Percentiles rank a stretch among this genome's conserved stretches.
phyloP scores from a whole-genome alignment of 495 filamentous ascomycete genomes.

The Hypoxylon trugodes region DNA sequence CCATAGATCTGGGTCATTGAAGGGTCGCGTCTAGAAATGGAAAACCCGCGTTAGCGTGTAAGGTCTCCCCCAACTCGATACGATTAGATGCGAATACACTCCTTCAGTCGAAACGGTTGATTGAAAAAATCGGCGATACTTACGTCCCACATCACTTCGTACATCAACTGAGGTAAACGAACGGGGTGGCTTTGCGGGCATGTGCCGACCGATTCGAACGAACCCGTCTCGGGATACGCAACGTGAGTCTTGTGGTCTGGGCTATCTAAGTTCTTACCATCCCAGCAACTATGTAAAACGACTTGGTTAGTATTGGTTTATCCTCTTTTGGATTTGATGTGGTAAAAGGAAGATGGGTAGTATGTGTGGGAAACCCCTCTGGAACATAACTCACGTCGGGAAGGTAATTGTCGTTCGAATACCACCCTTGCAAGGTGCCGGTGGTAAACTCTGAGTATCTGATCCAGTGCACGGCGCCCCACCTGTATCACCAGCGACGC shows the following conservation, averaged over 20 bases:
- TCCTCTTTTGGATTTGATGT: background rate
- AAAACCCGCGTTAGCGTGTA: background rate
- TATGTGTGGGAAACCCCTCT: no score
- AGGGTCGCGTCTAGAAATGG: constrained; percentile 43
- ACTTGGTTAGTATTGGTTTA: background rate
- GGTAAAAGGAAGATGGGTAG: no score
- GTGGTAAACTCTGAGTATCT: constrained; percentile 38
- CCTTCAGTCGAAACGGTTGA: background rate
- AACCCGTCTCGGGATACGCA: constrained; percentile 51
- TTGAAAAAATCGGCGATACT: constrained; percentile 15
- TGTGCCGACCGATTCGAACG: constrained; percentile 29
- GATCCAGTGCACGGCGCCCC: constrained; percentile 41
- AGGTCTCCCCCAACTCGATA: background rate
- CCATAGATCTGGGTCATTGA: constrained; percentile 52
- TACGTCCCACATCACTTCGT: constrained; percentile 55
- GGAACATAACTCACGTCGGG: constrained; percentile 43
- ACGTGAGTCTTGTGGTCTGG: constrained; percentile 67
- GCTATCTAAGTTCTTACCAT: constrained; percentile 70
- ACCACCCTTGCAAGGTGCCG: constrained; percentile 40
- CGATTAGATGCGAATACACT: no score
- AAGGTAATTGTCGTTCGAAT: constrained; percentile 53
- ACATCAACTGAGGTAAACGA: constrained; percentile 51
- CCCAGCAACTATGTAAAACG: constrained; percentile 57
- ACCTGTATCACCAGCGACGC: constrained; percentile 27
- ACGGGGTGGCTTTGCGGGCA: constrained; percentile 50